Evolutionary conservation across 352 stramenopile genomes (phyloP), one percentile per base, ranked within the genome.

Genomic region (Nothophytophthora sp.): DNA sequence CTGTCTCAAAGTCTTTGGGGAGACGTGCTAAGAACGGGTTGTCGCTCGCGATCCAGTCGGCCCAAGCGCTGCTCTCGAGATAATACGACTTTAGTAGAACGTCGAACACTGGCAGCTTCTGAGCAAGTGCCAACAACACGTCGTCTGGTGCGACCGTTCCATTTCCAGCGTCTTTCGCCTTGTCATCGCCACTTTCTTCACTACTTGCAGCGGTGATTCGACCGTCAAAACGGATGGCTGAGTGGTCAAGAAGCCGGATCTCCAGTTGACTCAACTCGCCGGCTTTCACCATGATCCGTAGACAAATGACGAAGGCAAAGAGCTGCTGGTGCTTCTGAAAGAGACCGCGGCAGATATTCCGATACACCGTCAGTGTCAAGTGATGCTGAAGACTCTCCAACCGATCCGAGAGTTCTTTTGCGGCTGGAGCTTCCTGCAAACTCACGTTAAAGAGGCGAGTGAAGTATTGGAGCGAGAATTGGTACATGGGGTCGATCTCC

Each of bases 391-490:
- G 53, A 11, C 51, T 70, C 7, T 63, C 50, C 3, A 93, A 50
- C 12, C 81, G 71, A 20, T 51, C 52, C 0, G 65, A 44, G 0
- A 92, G 35, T 2, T 38, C 45, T 22, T 15, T 27, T 9, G 67
- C 66, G 2, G 50, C 15, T 10, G 66, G 61, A 8, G 65, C 71
- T 13, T 76, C 66, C 15, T 76, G 60, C 10, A 92, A 40, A 22
- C 79, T 92, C 24, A 60, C 38, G 25, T 71, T 85, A 27, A 93
- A 92, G 6, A 92, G 52, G 10, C 67, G 66, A 27, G 60, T 62
- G 28, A 91, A 91, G 51, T 87, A 90, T 28, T 86, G 73, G 20
- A 93, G 67, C 5, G 81, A 92, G 27, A 86, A 90, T 44, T 93
- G 81, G 24, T 93, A 92, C 81, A 90, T 93, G 0, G 77, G 61